Evolutionary conservation across 2,329 filamentous ascomycete species (phyloP), one percentile per base, ranked within the genome.

Genomic region (Teratosphaeria zuluensis): DNA sequence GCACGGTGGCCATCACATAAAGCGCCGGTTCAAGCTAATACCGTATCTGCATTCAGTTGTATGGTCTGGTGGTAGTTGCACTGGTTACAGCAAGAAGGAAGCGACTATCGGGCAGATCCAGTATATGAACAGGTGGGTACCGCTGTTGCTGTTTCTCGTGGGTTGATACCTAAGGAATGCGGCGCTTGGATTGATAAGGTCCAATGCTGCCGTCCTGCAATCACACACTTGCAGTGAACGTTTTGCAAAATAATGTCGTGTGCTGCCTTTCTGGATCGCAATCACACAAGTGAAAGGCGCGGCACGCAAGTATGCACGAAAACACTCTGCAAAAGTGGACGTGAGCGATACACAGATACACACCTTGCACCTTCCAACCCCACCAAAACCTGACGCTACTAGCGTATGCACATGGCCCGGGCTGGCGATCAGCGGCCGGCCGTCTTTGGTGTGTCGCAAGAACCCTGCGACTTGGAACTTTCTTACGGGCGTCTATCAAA

Each of bases 1-100:
- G 72, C 55, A 74, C 68, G 60, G 76, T 72, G 59, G 76, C 75
- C 76, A 78, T 78, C 35, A 58, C 58, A 60, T 59, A 6, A 48
- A 54, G 32, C 52, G 19, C 24, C 19, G 52, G 28, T 31, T 19
- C 3, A 53, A 8, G 42, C 42, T 48, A 6, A n/a, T 5, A 48
- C 16, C 16, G 42, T 21, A 11, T 48, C n/a, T 48, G 42, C 42
- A 48, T 48, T 21, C 42, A 48, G 19, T n/a, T 21, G 5, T n/a
- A 9, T 48, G 14, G 35, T n/a, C 19, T 7, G 42, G n/a, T 19
- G 42, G n/a, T 9, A 48, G 16, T 48, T 21, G 19, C 16, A 48
- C n/a, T n/a, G n/a, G 42, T 48, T 21, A 48, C 19, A 48, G 42
- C n/a, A 19, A 19, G 42, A 48, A n/a, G 9, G 42, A 48, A 7